phyloP scores from a whole-genome alignment of 2,329 filamentous ascomycete genomes.

The Arthrinium puccinioides region DNA sequence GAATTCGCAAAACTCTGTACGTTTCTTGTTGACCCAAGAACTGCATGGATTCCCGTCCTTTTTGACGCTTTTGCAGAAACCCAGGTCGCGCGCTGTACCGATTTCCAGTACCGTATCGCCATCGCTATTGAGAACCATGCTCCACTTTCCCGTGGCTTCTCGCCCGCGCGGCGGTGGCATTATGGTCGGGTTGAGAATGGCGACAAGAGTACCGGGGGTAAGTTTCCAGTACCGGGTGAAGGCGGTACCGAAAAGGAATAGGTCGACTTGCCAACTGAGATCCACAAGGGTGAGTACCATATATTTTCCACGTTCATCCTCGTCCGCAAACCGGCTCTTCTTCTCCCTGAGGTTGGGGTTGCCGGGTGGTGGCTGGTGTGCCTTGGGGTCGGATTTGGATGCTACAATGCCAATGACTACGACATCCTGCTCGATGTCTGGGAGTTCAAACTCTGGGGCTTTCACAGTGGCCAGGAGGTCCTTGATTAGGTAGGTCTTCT shows the following conservation, averaged over 20 bases:
- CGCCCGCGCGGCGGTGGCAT: conserved; percentile 77
- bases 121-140: conserved; percentile 75
- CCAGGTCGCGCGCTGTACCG: conserved; percentile 75
- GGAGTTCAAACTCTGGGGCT: conserved; percentile 72
- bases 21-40: conserved; percentile 79
- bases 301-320: conserved; percentile 67
- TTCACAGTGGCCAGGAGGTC: conserved; percentile 77
- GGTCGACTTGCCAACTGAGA: conserved; percentile 81
- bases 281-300: conserved; percentile 88
- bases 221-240: conserved; percentile 93
- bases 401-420: conserved; percentile 85
- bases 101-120: conserved; percentile 88
- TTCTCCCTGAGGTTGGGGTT: conserved; percentile 37
- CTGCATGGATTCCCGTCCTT: conserved; percentile 78
- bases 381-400: conserved; percentile 75
- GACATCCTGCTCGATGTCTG: conserved; percentile 78
- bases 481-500: conserved; percentile 70
- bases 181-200: conserved; percentile 83
- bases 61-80: conserved; percentile 77
- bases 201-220: conserved; percentile 83
- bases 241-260: conserved; percentile 86
- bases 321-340: conserved; percentile 17
- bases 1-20: conserved; percentile 87
- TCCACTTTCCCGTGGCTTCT: conserved; percentile 76
- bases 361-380: conserved; percentile 37